Base-by-base conservation (phyloP, 441 rosid species). In the Populus hybrid region DNA sequence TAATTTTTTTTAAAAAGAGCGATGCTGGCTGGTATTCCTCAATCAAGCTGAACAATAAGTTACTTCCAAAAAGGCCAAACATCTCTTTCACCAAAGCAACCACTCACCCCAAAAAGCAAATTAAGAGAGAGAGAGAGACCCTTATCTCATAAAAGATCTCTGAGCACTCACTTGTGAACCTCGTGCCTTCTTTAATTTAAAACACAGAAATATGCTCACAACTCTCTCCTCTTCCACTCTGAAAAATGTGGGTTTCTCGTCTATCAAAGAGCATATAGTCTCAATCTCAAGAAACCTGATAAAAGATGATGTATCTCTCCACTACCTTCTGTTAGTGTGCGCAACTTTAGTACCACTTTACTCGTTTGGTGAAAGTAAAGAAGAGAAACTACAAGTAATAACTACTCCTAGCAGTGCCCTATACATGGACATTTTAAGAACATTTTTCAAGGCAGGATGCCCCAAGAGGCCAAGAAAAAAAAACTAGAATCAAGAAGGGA, bases 401-500 rank as follows among this genome's bases (percentile, higher is more conserved):
- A 33, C 16, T 7, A 63, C 24, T 68, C 45, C 35, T 50, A 3
- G 70, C 64, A 64, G 82, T 67, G 74, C 74, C 65, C 73, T 56
- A 40, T 64, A 42, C 64, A 80, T 79, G 35, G 63, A 77, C 80
- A 78, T 72, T 75, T 65, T 38, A 35, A 68, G 72, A 81, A 83
- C 82, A 86, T 64, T 75, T 76, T 83, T 75, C 79, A 35, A 73
- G 82, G 78, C 76, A 42, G 79, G 74, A 72, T 74, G 72, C 69
- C 45, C 69, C 64, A 59, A 33, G 45, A 68, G 53, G 53, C 53
- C 53, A 67, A 14, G 28, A 35, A 20, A 33, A 56, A 18, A 67
- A 14, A 21, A 67, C 86, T 24, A 56, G 65, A 76, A 85, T 88
- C 90, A 89, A 88, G 89, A 87, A 69, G 88, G 91, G 86, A 82